phyloP scores from a whole-genome alignment of 208 protist species.

The Acanthamoeba triangularis region DNA sequence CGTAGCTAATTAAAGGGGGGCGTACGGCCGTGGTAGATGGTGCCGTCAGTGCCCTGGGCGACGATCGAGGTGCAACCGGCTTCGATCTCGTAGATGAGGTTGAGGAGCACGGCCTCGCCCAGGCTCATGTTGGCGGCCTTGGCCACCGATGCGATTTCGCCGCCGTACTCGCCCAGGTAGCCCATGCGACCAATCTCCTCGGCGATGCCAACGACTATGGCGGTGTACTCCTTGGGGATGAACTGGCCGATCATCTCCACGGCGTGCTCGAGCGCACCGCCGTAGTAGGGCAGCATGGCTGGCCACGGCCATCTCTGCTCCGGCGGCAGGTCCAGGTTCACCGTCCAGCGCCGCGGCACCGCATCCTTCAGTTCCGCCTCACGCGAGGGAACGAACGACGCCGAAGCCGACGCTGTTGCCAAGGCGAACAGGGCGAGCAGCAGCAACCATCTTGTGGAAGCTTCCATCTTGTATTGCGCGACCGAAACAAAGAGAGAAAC shows the following conservation, averaged over 20 bases:
- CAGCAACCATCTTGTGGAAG: background rate
- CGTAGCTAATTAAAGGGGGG: no score
- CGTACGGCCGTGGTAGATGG: slow-evolving; percentile 45
- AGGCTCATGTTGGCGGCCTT: slow-evolving; percentile 13
- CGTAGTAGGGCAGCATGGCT: slow-evolving; percentile 49
- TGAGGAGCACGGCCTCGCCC: slow-evolving; percentile 72
- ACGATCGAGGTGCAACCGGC: slow-evolving; percentile 78
- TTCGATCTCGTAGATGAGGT: slow-evolving; percentile 75
- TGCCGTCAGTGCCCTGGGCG: slow-evolving; percentile 1
- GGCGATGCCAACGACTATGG: background rate
- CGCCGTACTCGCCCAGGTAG: slow-evolving; percentile 65
- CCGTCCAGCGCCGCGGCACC: background rate
- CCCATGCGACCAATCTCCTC: background rate
- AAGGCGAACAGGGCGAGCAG: background rate
- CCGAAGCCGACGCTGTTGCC: background rate
- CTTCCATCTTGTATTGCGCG: background rate
- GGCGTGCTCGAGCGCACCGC: background rate
- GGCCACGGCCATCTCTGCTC: slow-evolving; percentile 31
- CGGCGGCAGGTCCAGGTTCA: slow-evolving; percentile 47
- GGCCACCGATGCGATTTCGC: slow-evolving; percentile 44
- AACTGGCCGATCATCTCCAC: slow-evolving; percentile 4
- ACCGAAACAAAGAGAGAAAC: background rate
- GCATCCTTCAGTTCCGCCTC: background rate
- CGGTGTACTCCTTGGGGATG: background rate
- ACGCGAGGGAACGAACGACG: background rate